Evolutionary conservation across 2,329 filamentous ascomycete species (phyloP).

Genomic region (Myriosclerotinia duriaeana): DNA sequence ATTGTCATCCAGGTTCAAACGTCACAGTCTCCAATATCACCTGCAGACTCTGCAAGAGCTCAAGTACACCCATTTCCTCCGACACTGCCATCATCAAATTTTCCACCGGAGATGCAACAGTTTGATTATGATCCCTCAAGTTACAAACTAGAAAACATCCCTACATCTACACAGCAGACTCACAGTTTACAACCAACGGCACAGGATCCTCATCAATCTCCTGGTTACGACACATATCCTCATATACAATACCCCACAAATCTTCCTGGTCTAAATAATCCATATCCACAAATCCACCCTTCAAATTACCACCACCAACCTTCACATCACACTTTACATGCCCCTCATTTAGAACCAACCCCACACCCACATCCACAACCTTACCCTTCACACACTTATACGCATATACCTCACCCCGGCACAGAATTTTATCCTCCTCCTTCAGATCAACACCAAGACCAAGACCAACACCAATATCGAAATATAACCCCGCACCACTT

Average conservation of each 20-base stretch:
- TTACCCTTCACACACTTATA: not conserved
- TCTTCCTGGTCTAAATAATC: not conserved
- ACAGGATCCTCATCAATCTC: not conserved
- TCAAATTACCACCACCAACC: not conserved
- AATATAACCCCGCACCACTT: not conserved
- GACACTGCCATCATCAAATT: not conserved
- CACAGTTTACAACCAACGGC: not conserved
- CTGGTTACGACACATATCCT: not conserved
- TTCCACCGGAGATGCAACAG: not conserved
- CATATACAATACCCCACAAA: not conserved
- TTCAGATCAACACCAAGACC: conserved; percentile 2
- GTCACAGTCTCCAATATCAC: not conserved
- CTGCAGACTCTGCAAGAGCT: not conserved
- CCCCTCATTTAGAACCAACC: not conserved
- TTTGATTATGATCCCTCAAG: not conserved
- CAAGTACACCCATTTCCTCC: not conserved
- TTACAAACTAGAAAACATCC: not conserved
- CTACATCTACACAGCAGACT: not conserved
- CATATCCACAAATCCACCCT: not conserved
- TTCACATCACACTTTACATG: not conserved
- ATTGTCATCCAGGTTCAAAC: not conserved
- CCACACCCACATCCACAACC: not conserved
- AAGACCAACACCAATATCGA: not conserved
- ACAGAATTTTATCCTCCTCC: conserved; percentile 3
- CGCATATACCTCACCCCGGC: not conserved